Base-by-base conservation (phyloP, 768 basidiomycete species). In the Boletus patriciae region DNA sequence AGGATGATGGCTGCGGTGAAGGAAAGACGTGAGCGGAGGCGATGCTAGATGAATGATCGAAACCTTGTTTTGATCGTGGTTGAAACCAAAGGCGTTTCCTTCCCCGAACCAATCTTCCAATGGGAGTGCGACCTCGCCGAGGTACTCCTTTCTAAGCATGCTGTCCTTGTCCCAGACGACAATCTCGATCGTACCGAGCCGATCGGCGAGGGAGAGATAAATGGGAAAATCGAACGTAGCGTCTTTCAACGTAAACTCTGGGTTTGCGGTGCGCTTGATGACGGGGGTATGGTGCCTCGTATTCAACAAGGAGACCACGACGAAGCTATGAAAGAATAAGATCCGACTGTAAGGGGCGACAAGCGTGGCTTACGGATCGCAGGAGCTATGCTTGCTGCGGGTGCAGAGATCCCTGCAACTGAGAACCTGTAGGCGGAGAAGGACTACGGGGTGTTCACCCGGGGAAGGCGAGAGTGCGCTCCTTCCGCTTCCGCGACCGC, bases 81-180 rank as follows among this genome's bases (percentile, higher is more conserved):
- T 79, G 73, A 82, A 94, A 12, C 66, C 80, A 57, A 78, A 81
- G 0, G 64, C 59, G 25, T 70, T 54, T 66, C 76, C 40, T 59
- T 77, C 55, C 54, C 61, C 19, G 50, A 94, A 97, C 92, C 93
- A 96, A 34, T 90, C 85, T 19, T 86, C 86, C n/a, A 96, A 68
- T 0, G 84, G 82, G 8, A 98, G 61, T 0, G 87, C 82, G 6
- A 83, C 81, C 72, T 99, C 96, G 16, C 97, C 97, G 16, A 99
- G 80, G 70, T 97, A 99, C 44, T 98, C 96, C 75, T 94, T 97
- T 65, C 80, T 83, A 54, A 75, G 55, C 65, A 94, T 70, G 62
- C 91, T 77, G 72, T 98, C 95, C 76, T 88, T 94, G 73, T 95
- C 94, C 95, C 96, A 99, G 0, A 94, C 80, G 13, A 97, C 86